phyloP scores from a whole-genome alignment of 345 rosid genomes.

The Kandelia obovata region DNA sequence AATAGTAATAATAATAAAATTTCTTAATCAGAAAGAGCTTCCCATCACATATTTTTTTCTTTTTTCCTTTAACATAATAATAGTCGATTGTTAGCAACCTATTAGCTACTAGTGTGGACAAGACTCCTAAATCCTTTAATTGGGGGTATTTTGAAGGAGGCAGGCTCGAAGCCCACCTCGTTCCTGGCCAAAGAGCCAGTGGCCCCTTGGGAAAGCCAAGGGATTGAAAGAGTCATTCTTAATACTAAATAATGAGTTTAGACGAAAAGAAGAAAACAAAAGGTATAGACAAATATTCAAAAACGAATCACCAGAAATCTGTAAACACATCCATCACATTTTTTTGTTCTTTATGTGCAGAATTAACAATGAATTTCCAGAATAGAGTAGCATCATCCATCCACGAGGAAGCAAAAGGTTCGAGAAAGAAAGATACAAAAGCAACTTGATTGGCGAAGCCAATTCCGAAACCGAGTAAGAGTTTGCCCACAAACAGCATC shows the following conservation, averaged over 20 bases:
- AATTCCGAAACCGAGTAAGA: slow-evolving; percentile 90
- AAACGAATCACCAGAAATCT: neutral
- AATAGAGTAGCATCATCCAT: neutral
- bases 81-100: too few relatives aligned
- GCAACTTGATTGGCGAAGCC: slow-evolving; percentile 97
- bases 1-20: neutral
- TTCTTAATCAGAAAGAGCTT: neutral
- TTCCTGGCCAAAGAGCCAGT: too few relatives aligned
- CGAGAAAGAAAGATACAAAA: neutral
- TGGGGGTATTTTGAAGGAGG: too few relatives aligned
- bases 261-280: neutral
- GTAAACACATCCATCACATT: slow-evolving; percentile 6
- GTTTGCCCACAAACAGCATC: slow-evolving; percentile 90
- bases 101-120: too few relatives aligned
- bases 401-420: neutral
- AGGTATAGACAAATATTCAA: slow-evolving; percentile 6
- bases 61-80: too few relatives aligned
- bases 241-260: too few relatives aligned
- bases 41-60: neutral
- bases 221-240: too few relatives aligned
- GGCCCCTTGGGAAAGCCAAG: too few relatives aligned
- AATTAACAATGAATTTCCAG: neutral
- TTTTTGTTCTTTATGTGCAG: neutral
- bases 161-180: too few relatives aligned
- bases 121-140: too few relatives aligned